phyloP scores from a whole-genome alignment of 805 yeast species.

The Monosporozyma servazzii region DNA sequence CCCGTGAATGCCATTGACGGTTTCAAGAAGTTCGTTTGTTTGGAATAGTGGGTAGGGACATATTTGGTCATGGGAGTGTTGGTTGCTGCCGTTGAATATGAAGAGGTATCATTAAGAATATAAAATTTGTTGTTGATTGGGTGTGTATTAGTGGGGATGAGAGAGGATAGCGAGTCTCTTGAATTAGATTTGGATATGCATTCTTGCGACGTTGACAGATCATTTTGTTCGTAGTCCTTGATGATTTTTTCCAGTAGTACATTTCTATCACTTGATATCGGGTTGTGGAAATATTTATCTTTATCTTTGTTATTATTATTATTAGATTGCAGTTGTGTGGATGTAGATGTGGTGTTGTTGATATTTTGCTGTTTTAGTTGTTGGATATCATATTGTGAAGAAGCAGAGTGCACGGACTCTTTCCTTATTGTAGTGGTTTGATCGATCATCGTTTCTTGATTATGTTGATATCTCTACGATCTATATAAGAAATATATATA shows the following conservation, averaged over 20 bases:
- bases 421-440: no score
- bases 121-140: not conserved
- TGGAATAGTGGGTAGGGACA: not conserved
- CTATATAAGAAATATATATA: no score
- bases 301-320: not conserved
- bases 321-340: not conserved
- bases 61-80: no score
- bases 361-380: not conserved
- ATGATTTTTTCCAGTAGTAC: not conserved
- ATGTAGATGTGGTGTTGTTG: not conserved
- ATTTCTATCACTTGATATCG: not conserved
- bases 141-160: not conserved
- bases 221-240: not conserved
- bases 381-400: not conserved
- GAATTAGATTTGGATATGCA: constrained; percentile 16
- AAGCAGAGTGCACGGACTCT: not conserved
- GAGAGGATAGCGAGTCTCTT: constrained; percentile 19
- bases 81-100: no score
- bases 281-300: not conserved
- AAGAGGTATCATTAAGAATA: constrained; percentile 1
- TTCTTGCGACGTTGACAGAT: not conserved
- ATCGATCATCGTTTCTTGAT: no score
- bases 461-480: no score
- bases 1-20: constrained; percentile 28
- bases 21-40: constrained; percentile 15